Evolutionary conservation across 768 basidiomycete genomes (phyloP).

Genomic region (Boletus reticuloceps): DNA sequence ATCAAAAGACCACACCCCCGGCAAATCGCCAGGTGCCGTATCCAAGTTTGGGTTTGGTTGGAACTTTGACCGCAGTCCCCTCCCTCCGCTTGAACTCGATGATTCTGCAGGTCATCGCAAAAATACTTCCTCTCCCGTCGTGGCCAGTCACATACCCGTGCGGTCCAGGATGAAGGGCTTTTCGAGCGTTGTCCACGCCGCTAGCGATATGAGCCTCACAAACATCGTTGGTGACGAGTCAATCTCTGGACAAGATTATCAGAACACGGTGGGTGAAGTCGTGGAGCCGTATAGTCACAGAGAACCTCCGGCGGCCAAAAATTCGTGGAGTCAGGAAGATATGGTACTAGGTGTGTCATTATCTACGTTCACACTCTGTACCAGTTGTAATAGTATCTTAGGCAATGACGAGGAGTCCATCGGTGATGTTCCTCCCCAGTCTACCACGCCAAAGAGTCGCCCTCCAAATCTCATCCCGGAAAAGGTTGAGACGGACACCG

Average conservation of each 20-base stretch:
- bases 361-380: background rate
- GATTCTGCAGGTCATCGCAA: constrained; percentile 13
- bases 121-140: constrained; percentile 23
- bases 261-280: constrained; percentile 27
- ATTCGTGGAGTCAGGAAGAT: constrained; percentile 17
- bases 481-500: constrained; percentile 22
- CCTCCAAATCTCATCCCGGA: constrained; percentile 11
- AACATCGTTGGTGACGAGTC: constrained; percentile 21
- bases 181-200: constrained; percentile 13
- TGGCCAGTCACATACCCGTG: constrained; percentile 45
- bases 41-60: constrained; percentile 41
- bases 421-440: constrained; percentile 16
- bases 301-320: constrained; percentile 18
- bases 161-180: constrained; percentile 36
- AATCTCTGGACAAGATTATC: constrained; percentile 26
- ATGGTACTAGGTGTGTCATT: constrained; percentile 17
- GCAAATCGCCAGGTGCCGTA: constrained; percentile 19
- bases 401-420: constrained; percentile 40
- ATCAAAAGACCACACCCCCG: constrained; percentile 6
- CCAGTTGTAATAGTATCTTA: constrained; percentile 13
- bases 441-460: constrained; percentile 27
- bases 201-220: constrained; percentile 24
- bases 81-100: constrained; percentile 43
- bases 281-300: constrained; percentile 22
- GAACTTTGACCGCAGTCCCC: constrained; percentile 37